phyloP scores from a whole-genome alignment of 345 rosid genomes.

The Limnanthes douglasii region DNA sequence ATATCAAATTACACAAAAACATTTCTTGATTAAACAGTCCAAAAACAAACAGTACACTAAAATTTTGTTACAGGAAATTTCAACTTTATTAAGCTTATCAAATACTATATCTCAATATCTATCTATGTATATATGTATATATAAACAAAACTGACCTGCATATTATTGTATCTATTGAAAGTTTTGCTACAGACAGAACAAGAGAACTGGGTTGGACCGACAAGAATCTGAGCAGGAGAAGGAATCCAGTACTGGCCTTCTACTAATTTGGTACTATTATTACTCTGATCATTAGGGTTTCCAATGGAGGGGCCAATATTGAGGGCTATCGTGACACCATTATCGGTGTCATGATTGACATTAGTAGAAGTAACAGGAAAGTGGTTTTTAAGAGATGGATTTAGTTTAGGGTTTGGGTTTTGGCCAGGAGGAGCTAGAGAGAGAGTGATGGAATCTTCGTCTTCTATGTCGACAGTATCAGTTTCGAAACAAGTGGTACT shows the following conservation, averaged over 20 bases:
- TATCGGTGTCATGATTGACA: slow-evolving; percentile 10
- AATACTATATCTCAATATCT: slow-evolving; percentile 1
- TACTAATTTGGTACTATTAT: slow-evolving; percentile 4
- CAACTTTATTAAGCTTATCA: neutral
- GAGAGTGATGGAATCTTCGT: slow-evolving; percentile 54
- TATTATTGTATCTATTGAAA: slow-evolving; percentile 82
- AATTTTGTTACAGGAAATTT: neutral
- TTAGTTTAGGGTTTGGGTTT: slow-evolving; percentile 12
- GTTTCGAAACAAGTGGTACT: too few relatives aligned
- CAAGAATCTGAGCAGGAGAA: slow-evolving; percentile 73
- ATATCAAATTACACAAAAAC: neutral
- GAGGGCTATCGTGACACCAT: slow-evolving; percentile 59
- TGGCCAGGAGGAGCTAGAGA: slow-evolving; percentile 79
- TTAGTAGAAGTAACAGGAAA: slow-evolving; percentile 4
- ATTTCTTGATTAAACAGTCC: neutral
- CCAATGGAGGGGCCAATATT: slow-evolving; percentile 33
- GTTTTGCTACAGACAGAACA: slow-evolving; percentile 79
- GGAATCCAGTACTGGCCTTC: slow-evolving; percentile 78
- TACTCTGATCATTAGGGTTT: slow-evolving; percentile 18
- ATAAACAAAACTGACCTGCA: slow-evolving; percentile 41
- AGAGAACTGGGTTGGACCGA: slow-evolving; percentile 91
- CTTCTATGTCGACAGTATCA: too few relatives aligned
- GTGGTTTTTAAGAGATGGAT: slow-evolving; percentile 6
- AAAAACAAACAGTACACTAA: too few relatives aligned
- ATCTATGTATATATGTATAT: neutral